Percentiles rank a stretch among this genome's conserved stretches.
These are phyloP conservation scores for Pythium aquatile DNA, from an alignment of 352 stramenopile species.

Conservation along the genomic window DNA sequence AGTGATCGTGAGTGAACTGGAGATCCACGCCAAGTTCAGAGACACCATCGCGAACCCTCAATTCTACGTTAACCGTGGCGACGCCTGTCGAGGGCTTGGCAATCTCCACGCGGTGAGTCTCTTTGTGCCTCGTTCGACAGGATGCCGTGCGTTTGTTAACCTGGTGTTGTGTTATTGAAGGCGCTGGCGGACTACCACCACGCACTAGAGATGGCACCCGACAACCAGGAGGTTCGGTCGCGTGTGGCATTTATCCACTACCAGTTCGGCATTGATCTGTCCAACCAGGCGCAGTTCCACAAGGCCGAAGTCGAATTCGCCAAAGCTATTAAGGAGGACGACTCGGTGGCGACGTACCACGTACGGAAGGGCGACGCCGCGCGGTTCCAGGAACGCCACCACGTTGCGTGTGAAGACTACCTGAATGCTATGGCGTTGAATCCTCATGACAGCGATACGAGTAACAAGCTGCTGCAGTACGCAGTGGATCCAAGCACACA, in stretches of 20 bases:
- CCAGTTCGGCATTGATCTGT: conserved; percentile 76
- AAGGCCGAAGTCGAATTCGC: conserved; percentile 74
- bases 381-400: conserved; percentile 72
- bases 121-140: background rate
- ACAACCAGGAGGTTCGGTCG: conserved; percentile 48
- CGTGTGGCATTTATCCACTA: conserved; percentile 78
- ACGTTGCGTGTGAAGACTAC: conserved; percentile 54
- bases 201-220: conserved; percentile 56
- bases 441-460: conserved; percentile 55
- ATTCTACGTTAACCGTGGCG: conserved; percentile 65
- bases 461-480: conserved; percentile 67
- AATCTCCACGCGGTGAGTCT: conserved; percentile 68
- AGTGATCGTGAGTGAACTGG: conserved; percentile 56
- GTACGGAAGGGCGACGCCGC: conserved; percentile 67
- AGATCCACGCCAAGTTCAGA: conserved; percentile 45
- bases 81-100: conserved; percentile 65
- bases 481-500: conserved; percentile 19
- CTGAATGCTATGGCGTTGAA: conserved; percentile 47
- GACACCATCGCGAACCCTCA: conserved; percentile 48
- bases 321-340: conserved; percentile 57
- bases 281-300: conserved; percentile 72
- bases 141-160: background rate
- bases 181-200: conserved; percentile 79
- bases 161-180: conserved; percentile 25
- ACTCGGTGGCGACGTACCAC: conserved; percentile 54